Evolutionary conservation across 495 filamentous ascomycete species (phyloP).

Genomic region (Polyplosphaeria fusca): DNA sequence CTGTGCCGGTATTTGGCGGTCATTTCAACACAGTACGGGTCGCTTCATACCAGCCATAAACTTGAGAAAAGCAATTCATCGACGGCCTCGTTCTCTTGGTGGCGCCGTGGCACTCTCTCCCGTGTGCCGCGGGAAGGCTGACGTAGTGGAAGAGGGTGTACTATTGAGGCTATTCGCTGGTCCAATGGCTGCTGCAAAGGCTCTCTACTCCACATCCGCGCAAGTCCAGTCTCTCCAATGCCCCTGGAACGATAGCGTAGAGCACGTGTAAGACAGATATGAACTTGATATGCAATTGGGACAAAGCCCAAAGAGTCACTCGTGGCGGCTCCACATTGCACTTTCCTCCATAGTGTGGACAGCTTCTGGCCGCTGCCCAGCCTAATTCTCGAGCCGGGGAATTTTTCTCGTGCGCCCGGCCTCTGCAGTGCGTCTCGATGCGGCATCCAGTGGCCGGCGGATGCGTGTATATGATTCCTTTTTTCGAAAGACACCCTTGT

Average conservation of each 20-base stretch:
- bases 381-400: too few relatives aligned
- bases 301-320: too few relatives aligned
- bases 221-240: background rate
- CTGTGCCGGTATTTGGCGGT: too few relatives aligned
- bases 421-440: background rate
- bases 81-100: background rate
- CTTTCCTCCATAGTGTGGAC: too few relatives aligned
- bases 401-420: background rate
- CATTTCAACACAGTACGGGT: too few relatives aligned
- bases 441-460: background rate
- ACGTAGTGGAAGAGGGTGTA: background rate
- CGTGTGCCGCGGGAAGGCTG: background rate
- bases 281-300: too few relatives aligned
- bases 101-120: background rate
- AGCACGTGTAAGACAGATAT: background rate
- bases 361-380: too few relatives aligned
- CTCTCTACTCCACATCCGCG: background rate
- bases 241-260: background rate
- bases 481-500: background rate
- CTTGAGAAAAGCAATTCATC: too few relatives aligned
- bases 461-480: conserved; percentile 1
- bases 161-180: too few relatives aligned
- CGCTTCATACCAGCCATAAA: too few relatives aligned
- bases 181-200: background rate
- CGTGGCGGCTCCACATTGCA: too few relatives aligned